These are phyloP conservation scores for Lachancea nothofagi DNA, from an alignment of 805 yeast species.

Conservation along the genomic window DNA sequence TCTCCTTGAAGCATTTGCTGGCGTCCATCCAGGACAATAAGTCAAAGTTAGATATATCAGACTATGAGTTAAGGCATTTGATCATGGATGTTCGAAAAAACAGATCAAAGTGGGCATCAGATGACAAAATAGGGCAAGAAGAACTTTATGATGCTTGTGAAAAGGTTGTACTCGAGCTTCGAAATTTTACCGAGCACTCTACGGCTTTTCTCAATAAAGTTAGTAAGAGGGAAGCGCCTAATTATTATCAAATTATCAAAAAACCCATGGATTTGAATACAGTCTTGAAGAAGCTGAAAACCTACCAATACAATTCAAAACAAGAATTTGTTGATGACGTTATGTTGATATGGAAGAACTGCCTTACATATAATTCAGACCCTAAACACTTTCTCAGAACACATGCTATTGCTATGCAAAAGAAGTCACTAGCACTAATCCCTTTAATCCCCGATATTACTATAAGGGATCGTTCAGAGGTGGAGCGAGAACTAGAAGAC, in stretches of 20 bases:
- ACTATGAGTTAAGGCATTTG: constrained; percentile 74
- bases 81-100: constrained; percentile 91
- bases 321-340: constrained; percentile 91
- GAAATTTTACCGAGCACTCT: constrained; percentile 93
- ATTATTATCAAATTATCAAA: constrained; percentile 83
- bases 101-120: constrained; percentile 96
- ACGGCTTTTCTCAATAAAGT: constrained; percentile 93
- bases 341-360: constrained; percentile 92
- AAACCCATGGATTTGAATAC: constrained; percentile 96
- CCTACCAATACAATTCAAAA: constrained; percentile 76
- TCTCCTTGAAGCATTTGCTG: constrained; percentile 74
- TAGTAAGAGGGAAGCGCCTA: constrained; percentile 97
- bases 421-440: constrained; percentile 65
- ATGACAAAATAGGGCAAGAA: constrained; percentile 93
- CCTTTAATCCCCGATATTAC: constrained; percentile 88
- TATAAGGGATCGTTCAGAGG: constrained; percentile 64
- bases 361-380: constrained; percentile 88
- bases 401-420: constrained; percentile 95
- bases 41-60: constrained; percentile 68
- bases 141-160: constrained; percentile 97
- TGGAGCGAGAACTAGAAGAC: constrained; percentile 58
- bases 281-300: constrained; percentile 82
- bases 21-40: constrained; percentile 73
- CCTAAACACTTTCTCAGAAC: constrained; percentile 86
- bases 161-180: constrained; percentile 80